Conservation (phyloP, 768 basidiomycete species). For the Pholiota conissans region DNA sequence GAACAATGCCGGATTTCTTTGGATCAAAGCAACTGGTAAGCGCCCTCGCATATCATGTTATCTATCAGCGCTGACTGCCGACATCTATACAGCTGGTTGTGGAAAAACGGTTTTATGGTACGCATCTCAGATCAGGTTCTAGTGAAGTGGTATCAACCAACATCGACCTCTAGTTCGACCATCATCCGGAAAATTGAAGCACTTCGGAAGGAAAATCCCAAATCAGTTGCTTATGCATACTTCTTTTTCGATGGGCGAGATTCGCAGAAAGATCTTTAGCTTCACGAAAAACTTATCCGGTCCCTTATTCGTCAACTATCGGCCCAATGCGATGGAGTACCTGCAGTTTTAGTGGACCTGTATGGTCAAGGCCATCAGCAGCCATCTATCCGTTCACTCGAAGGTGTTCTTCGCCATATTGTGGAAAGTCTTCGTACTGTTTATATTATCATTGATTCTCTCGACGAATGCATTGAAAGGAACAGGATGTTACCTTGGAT, state of each 20-base stretch:
- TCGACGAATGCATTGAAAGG: background rate
- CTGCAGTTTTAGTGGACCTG: background rate
- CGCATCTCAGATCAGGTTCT: too few species aligned
- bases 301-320: background rate
- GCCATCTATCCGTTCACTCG: background rate
- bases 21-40: background rate
- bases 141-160: too few species aligned
- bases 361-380: background rate
- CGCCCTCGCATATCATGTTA: background rate
- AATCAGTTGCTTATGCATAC: background rate
- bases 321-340: background rate
- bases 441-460: background rate
- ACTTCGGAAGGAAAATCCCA: background rate
- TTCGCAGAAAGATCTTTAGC: background rate
- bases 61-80: background rate
- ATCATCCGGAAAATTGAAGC: too few species aligned
- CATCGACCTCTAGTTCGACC: too few species aligned
- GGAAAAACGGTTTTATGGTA: background rate
- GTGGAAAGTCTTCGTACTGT: background rate
- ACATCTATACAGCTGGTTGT: background rate
- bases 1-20: background rate
- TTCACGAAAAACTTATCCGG: background rate
- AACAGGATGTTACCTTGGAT: background rate
- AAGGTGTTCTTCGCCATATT: background rate
- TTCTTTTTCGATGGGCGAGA: background rate